Evolutionary conservation across 148 eudicot genomes (phyloP), one percentile per base, ranked within the genome.

Genomic region (Nyssa sinensis): DNA sequence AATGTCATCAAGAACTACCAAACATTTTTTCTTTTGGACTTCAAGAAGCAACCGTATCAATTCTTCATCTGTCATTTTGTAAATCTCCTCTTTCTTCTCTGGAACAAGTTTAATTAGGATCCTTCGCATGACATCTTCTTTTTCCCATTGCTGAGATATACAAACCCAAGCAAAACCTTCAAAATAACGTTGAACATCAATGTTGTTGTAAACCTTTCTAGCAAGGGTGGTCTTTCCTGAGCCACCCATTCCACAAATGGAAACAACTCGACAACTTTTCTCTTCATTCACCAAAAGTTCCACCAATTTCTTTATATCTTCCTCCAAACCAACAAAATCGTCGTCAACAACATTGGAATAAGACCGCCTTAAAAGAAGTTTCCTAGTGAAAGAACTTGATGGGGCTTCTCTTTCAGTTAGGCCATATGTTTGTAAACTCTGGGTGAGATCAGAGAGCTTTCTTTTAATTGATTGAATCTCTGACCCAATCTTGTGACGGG

Each of bases 261-360:
- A 70, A 30, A 78, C 32, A 62, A 69, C 61, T 31, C 21, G 67
- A 32, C 0, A 1, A 53, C 10, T 49, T 24, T 11, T 25, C 1
- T 72, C 72, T n/a, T 72, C 66, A 13, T 39, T 35, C 47, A 72
- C 72, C 44, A 78, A 31, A 57, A 1, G 6, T 27, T 32, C 33
- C 31, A 82, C 82, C 34, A 85, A 35, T 24, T 25, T 59, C 3
- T 72, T 41, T 31, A 85, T 55, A 33, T 77, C 86, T 27, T 65
- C 74, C 9, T 85, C 80, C 27, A 82, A 66, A 16, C 82, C 86
- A 16, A 85, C 81, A 29, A 78, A 74, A 62, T 71, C 69, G 11
- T 72, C 79, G 1, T 76, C 78, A 19, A 64, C 72, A 29, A 14
- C 51, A 55, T 76, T 77, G 34, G 72, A 66, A 72, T 81, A 74